A percentile compares a stretch with the other conserved stretches of the same genome.
phyloP scores from a whole-genome alignment of 1,139 yeast genomes.

The Blastobotrys raffinosifermentans region DNA sequence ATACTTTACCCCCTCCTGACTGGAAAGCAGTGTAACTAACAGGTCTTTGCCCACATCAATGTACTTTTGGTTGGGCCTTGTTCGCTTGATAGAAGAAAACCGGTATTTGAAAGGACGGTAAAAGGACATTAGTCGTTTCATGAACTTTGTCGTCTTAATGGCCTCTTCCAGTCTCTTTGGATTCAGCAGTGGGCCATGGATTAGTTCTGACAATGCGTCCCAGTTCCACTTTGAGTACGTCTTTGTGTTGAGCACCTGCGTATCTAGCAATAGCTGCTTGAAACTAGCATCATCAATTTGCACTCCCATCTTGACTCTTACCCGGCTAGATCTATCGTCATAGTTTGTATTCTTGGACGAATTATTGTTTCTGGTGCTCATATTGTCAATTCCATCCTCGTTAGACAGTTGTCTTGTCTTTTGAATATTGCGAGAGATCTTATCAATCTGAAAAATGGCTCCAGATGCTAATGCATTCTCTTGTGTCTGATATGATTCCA shows the following conservation, averaged over 20 bases:
- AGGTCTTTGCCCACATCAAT: slow-evolving; percentile 69
- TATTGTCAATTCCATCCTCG: slow-evolving; percentile 3
- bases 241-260: slow-evolving; percentile 71
- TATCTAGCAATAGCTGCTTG: slow-evolving; percentile 57
- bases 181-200: slow-evolving; percentile 74
- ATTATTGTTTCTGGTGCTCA: background rate
- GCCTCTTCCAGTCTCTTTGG: slow-evolving; percentile 74
- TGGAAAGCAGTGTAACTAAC: slow-evolving; percentile 57
- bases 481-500: slow-evolving; percentile 6
- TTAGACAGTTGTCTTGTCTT: slow-evolving; percentile 20
- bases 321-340: slow-evolving; percentile 33
- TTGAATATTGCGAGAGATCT: slow-evolving; percentile 39
- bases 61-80: slow-evolving; percentile 50
- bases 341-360: slow-evolving; percentile 30
- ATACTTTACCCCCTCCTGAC: slow-evolving; percentile 60
- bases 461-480: slow-evolving; percentile 22
- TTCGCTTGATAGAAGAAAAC: slow-evolving; percentile 57
- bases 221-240: slow-evolving; percentile 87
- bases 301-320: slow-evolving; percentile 43
- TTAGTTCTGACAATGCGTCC: slow-evolving; percentile 58
- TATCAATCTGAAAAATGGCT: slow-evolving; percentile 43
- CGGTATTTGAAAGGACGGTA: slow-evolving; percentile 87
- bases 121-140: slow-evolving; percentile 78
- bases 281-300: slow-evolving; percentile 67
- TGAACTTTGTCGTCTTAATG: slow-evolving; percentile 72